phyloP scores from a whole-genome alignment of 352 stramenopile species.

The Peronospora destructor region DNA sequence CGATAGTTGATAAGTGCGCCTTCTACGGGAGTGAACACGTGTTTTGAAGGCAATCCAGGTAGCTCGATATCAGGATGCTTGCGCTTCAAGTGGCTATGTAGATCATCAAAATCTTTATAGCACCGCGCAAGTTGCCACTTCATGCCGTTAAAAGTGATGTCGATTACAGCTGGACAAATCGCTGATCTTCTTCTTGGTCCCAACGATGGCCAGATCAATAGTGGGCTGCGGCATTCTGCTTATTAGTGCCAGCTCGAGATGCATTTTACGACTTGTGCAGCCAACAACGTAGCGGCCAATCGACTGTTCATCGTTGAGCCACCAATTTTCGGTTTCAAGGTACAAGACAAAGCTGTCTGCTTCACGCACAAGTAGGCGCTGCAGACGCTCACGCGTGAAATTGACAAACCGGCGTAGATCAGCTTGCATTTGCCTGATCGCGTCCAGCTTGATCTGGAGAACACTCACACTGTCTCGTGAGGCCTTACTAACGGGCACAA shows the following conservation, averaged over 20 bases:
- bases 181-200: constrained; percentile 74
- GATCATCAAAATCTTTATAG: constrained; percentile 58
- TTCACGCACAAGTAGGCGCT: constrained; percentile 23
- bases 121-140: constrained; percentile 59
- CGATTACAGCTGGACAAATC: constrained; percentile 68
- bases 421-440: constrained; percentile 42
- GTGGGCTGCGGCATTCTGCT: constrained; percentile 61
- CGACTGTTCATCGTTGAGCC: constrained; percentile 48
- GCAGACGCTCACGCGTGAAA: constrained; percentile 3
- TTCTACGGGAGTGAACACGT: constrained; percentile 58
- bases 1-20: constrained; percentile 56
- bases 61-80: constrained; percentile 37
- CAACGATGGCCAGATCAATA: constrained; percentile 48
- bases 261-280: constrained; percentile 22
- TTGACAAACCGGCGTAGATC: constrained; percentile 14
- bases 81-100: constrained; percentile 28
- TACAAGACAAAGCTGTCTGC: constrained; percentile 48
- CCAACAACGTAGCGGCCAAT: constrained; percentile 41
- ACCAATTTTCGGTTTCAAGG: constrained; percentile 28
- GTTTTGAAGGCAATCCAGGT: constrained; percentile 52
- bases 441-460: constrained; percentile 55
- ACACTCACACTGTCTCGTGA: constrained; percentile 34
- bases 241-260: constrained; percentile 31
- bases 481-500: constrained; percentile 32
- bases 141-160: constrained; percentile 63